These are phyloP conservation scores for Sugiyamaella chiloensis DNA, from an alignment of 805 yeast genomes.

Conservation along the genomic window DNA sequence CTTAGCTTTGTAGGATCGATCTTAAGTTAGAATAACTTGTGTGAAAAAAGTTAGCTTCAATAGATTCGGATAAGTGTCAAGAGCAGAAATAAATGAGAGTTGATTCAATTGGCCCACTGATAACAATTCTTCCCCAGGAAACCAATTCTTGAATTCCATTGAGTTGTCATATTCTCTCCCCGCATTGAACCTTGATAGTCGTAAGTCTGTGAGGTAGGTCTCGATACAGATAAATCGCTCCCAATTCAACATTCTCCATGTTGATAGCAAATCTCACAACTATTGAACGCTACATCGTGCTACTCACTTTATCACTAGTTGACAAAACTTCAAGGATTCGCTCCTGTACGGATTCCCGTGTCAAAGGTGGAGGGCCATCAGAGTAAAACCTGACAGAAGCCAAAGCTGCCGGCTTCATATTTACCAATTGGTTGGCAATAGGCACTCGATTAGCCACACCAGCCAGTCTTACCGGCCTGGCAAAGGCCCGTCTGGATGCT, in stretches of 20 bases:
- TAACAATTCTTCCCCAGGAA: too few relatives aligned
- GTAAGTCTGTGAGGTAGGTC: too few relatives aligned
- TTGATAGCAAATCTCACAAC: too few relatives aligned
- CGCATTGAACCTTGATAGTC: too few relatives aligned
- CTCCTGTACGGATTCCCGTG: conserved; percentile 73
- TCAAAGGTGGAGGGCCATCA: conserved; percentile 57
- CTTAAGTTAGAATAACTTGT: conserved; percentile 12
- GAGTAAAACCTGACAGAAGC: conserved; percentile 44
- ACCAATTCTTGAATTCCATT: too few relatives aligned
- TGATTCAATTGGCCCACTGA: too few relatives aligned
- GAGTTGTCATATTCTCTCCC: too few relatives aligned
- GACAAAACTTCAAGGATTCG: conserved; percentile 76
- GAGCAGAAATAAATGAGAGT: too few relatives aligned
- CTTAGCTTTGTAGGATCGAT: conserved; percentile 33
- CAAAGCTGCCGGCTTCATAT: background rate
- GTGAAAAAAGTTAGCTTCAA: conserved; percentile 36
- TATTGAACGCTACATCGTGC: background rate
- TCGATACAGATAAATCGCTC: too few relatives aligned
- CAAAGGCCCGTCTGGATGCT: conserved; percentile 3
- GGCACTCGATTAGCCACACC: conserved; percentile 1
- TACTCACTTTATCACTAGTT: conserved; percentile 57
- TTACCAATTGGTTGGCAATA: background rate
- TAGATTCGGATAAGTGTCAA: too few relatives aligned
- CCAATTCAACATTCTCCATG: too few relatives aligned
- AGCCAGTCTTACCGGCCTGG: conserved; percentile 1